Evolutionary conservation across 2,329 filamentous ascomycete genomes (phyloP).

Genomic region (Volutella citrinella): DNA sequence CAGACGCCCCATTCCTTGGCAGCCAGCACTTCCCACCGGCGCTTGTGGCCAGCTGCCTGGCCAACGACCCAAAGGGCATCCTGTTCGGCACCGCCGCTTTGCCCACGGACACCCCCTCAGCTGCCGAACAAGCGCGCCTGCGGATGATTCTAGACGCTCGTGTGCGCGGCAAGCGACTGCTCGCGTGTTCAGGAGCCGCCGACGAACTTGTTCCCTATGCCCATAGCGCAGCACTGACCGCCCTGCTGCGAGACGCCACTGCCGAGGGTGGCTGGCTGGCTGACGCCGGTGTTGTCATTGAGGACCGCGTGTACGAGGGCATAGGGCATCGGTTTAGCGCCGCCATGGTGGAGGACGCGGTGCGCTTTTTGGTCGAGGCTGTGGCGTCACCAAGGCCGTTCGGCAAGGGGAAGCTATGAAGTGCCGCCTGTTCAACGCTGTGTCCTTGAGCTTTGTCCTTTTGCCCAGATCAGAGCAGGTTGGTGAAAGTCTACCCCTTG

Average conservation of each 20-base stretch:
- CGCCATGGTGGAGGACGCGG: conserved; percentile 65
- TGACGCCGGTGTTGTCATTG: conserved; percentile 55
- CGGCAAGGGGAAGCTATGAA: too few relatives aligned
- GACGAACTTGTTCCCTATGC: conserved; percentile 73
- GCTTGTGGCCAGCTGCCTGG: conserved; percentile 60
- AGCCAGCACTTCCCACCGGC: conserved; percentile 72
- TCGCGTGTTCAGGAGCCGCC: conserved; percentile 61
- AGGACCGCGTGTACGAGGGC: conserved; percentile 65
- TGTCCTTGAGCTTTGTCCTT: too few relatives aligned
- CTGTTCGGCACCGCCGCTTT: conserved; percentile 56
- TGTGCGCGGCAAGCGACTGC: conserved; percentile 60
- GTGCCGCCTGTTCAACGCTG: too few relatives aligned
- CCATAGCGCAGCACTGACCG: conserved; percentile 55
- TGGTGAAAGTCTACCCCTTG: too few relatives aligned
- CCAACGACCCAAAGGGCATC: conserved; percentile 72
- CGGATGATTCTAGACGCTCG: conserved; percentile 43
- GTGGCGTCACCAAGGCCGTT: too few relatives aligned
- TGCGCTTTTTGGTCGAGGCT: conserved; percentile 57
- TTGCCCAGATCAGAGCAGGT: too few relatives aligned
- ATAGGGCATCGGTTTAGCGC: conserved; percentile 67
- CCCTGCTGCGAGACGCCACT: conserved; percentile 56
- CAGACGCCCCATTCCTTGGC: conserved; percentile 68
- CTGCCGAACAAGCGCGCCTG: conserved; percentile 42
- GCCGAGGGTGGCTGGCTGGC: conserved; percentile 45
- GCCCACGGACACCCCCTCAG: conserved; percentile 27